Evolutionary conservation across 768 basidiomycete species (phyloP).

Genomic region (Mycena pura): DNA sequence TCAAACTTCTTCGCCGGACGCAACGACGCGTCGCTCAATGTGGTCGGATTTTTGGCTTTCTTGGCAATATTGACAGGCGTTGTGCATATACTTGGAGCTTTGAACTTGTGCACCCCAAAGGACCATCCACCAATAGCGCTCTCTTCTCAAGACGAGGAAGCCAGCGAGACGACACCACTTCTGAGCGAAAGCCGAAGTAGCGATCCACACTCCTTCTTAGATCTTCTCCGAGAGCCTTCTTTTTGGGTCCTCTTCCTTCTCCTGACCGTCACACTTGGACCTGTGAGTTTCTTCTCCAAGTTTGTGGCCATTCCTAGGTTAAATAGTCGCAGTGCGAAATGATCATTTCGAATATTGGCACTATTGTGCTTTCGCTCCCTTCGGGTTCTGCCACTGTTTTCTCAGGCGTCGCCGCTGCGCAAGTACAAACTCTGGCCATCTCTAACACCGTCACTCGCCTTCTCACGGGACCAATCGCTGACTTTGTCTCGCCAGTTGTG

Average conservation of each 20-base stretch:
- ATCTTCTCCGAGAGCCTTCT: constrained; percentile 58
- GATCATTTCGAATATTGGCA: constrained; percentile 84
- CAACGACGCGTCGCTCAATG: constrained; percentile 50
- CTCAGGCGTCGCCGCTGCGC: constrained; percentile 34
- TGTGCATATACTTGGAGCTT: constrained; percentile 61
- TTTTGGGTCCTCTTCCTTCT: constrained; percentile 71
- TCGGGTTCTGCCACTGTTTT: constrained; percentile 22
- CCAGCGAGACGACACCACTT: constrained; percentile 43
- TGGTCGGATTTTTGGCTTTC: constrained; percentile 58
- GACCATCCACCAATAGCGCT: neutral
- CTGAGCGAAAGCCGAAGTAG: constrained; percentile 20
- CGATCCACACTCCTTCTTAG: constrained; percentile 37
- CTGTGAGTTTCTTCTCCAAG: constrained; percentile 52
- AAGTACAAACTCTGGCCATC: constrained; percentile 74
- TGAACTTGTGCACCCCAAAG: constrained; percentile 40
- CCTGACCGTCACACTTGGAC: constrained; percentile 64
- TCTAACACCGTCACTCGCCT: constrained; percentile 78
- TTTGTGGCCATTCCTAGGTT: neutral
- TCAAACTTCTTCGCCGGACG: constrained; percentile 63
- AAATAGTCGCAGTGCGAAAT: constrained; percentile 65
- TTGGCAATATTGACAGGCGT: constrained; percentile 60
- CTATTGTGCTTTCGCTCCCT: constrained; percentile 72
- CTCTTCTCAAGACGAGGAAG: constrained; percentile 10
- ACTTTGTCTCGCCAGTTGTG: constrained; percentile 64
- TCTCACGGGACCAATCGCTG: constrained; percentile 71